Evolutionary conservation across 225 moss, liverwort and hornwort genomes (phyloP).

Genomic region (Neckera pumila): DNA sequence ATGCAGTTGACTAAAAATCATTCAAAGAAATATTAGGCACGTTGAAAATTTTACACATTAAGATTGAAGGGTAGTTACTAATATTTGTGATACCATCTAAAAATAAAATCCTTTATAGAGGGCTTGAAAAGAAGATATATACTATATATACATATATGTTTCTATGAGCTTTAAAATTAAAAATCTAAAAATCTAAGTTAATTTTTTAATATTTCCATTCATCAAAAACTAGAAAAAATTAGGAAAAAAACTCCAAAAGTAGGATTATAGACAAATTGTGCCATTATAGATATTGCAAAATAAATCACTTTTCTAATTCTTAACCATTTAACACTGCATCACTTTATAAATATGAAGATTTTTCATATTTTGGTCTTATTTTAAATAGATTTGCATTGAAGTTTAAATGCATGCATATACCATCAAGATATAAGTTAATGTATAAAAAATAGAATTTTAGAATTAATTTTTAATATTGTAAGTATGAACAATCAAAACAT

Average conservation of each 20-base stretch:
- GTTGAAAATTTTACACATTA: background rate
- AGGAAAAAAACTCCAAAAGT: fast-evolving
- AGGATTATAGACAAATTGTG: background rate
- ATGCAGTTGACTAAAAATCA: background rate
- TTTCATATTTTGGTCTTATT: background rate
- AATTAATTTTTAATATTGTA: background rate
- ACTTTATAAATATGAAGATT: background rate
- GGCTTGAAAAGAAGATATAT: background rate
- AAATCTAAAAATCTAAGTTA: background rate
- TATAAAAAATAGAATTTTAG: background rate
- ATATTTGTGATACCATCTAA: background rate
- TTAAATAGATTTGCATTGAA: background rate
- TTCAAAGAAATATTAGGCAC: background rate
- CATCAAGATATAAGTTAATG: background rate
- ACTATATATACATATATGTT: too few species aligned
- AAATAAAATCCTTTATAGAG: background rate
- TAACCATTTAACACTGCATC: background rate
- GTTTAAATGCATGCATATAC: background rate
- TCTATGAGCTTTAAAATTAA: background rate
- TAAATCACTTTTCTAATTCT: background rate
- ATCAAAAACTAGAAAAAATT: background rate
- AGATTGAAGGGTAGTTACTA: too few species aligned
- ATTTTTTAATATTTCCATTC: background rate
- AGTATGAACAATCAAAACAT: background rate
- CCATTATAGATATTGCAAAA: background rate